phyloP scores from a whole-genome alignment of 140 eudicot species.

The Bidens hawaiensis region DNA sequence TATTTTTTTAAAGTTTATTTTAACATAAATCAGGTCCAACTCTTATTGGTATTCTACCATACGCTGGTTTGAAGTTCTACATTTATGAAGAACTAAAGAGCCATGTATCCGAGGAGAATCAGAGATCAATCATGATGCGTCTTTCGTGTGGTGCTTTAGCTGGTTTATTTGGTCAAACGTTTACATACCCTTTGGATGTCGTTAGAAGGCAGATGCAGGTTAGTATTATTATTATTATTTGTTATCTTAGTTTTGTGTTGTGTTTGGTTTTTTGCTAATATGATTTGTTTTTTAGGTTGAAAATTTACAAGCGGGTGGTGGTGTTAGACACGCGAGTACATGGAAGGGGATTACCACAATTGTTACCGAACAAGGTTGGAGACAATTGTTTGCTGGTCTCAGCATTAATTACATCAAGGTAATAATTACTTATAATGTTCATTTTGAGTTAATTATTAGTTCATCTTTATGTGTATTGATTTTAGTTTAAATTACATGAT shows the following conservation, averaged over 20 bases:
- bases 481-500: not conserved
- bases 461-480: not conserved
- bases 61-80: constrained; percentile 92
- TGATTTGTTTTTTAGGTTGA: constrained; percentile 63
- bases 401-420: constrained; percentile 91
- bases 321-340: constrained; percentile 57
- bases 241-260: not conserved
- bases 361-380: constrained; percentile 81
- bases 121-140: constrained; percentile 59
- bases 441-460: no score
- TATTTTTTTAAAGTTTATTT: no score
- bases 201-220: constrained; percentile 99
- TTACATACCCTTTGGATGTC: constrained; percentile 93
- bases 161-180: constrained; percentile 90
- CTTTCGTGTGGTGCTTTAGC: constrained; percentile 93
- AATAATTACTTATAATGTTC: not conserved
- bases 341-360: constrained; percentile 59
- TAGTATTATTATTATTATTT: not conserved
- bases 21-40: constrained; percentile 53
- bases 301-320: constrained; percentile 48
- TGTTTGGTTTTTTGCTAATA: not conserved
- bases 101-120: constrained; percentile 86
- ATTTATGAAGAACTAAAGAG: constrained; percentile 85
- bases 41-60: constrained; percentile 80
- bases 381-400: constrained; percentile 91